These are phyloP conservation scores for Dipodascopsis uninucleata DNA, from an alignment of 805 yeast genomes.

Conservation along the genomic window DNA sequence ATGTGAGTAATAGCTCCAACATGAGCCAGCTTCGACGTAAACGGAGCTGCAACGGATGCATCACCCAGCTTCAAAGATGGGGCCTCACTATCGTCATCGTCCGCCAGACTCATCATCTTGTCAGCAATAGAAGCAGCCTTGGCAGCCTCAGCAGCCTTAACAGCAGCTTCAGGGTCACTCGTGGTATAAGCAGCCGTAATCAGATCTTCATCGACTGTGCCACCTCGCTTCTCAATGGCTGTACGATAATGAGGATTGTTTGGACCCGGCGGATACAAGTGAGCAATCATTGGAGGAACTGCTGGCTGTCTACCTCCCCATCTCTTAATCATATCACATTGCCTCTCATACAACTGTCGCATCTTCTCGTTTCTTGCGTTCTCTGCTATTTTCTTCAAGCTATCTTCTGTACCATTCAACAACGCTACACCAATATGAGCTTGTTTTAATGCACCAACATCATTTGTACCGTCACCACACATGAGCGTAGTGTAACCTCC, in stretches of 20 bases:
- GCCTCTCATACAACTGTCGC: slow-evolving; percentile 74
- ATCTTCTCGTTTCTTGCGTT: slow-evolving; percentile 63
- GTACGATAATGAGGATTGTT: slow-evolving; percentile 80
- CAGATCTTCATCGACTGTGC: slow-evolving; percentile 58
- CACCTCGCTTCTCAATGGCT: slow-evolving; percentile 82
- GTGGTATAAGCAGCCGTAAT: slow-evolving; percentile 46
- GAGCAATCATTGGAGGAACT: slow-evolving; percentile 84
- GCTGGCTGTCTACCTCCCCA: slow-evolving; percentile 74
- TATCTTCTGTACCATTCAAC: slow-evolving; percentile 92
- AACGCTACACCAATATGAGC: slow-evolving; percentile 98
- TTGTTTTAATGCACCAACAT: slow-evolving; percentile 98
- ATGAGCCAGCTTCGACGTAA: slow-evolving; percentile 88
- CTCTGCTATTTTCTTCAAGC: slow-evolving; percentile 84
- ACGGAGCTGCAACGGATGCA: slow-evolving; percentile 99
- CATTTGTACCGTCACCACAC: slow-evolving; percentile 99
- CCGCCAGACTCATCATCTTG: slow-evolving; percentile 52
- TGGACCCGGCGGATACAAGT: slow-evolving; percentile 94
- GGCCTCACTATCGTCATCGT: slow-evolving; percentile 68
- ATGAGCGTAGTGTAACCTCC: slow-evolving; percentile 90
- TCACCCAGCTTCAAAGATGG: slow-evolving; percentile 94
- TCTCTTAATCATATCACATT: slow-evolving; percentile 66
- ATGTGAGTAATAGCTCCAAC: slow-evolving; percentile 91
- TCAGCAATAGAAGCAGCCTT: slow-evolving; percentile 55
- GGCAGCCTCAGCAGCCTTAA: slow-evolving; percentile 36
- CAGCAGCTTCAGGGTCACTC: slow-evolving; percentile 6